These are phyloP conservation scores for Aspergillus ibericus DNA, from an alignment of 2,329 filamentous ascomycete species.

Conservation along the genomic window DNA sequence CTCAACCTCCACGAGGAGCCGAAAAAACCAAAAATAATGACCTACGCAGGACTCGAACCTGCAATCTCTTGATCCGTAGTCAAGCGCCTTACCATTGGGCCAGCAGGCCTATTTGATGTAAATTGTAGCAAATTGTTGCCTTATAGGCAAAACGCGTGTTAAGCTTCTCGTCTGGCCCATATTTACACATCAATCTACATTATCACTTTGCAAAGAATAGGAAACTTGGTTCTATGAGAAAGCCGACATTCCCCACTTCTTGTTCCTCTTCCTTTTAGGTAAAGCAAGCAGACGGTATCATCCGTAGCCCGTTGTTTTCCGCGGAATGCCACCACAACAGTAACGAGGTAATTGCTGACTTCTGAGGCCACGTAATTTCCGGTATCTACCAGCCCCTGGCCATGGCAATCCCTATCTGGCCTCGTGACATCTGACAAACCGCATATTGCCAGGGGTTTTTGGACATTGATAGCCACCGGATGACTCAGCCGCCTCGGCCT, in stretches of 20 bases:
- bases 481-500: conserved; percentile 1
- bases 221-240: not conserved
- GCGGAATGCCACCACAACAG: not conserved
- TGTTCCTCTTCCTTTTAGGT: not conserved
- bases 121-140: not conserved
- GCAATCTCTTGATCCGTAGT: conserved; percentile 54
- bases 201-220: not conserved
- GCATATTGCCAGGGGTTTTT: not conserved
- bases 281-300: not conserved
- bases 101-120: conserved; percentile 9
- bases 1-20: too few species aligned
- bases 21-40: not conserved
- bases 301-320: not conserved
- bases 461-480: not conserved
- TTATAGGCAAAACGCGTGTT: too few species aligned
- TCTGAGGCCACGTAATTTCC: not conserved
- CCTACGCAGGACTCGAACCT: conserved; percentile 45
- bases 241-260: not conserved
- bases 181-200: not conserved
- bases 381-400: not conserved
- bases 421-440: not conserved
- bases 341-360: not conserved
- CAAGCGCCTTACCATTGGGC: conserved; percentile 54
- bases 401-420: not conserved
- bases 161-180: not conserved